These are phyloP conservation scores for Vitis cinerea DNA, from an alignment of 164 flowering plant genomes.

Conservation along the genomic window DNA sequence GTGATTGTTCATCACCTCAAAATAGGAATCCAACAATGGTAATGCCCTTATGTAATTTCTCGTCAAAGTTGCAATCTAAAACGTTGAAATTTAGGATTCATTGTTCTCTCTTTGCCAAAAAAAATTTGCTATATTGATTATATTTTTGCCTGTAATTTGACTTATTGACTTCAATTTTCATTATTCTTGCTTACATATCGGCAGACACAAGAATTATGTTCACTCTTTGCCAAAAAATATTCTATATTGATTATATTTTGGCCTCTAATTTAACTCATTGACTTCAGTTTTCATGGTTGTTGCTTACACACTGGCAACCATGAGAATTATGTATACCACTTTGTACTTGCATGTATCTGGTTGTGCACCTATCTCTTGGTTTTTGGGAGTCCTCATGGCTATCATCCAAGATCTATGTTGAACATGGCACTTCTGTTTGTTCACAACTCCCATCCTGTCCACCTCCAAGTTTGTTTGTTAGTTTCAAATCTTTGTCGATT, in stretches of 20 bases:
- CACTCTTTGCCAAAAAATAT: too few relatives aligned
- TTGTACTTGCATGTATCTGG: background rate
- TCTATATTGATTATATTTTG: too few relatives aligned
- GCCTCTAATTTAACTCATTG: too few relatives aligned
- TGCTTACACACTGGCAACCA: too few relatives aligned
- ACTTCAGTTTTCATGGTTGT: too few relatives aligned
- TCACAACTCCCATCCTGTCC: background rate
- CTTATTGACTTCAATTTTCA: background rate
- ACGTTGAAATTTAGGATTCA: background rate
- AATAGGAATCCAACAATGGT: too few relatives aligned
- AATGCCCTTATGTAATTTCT: too few relatives aligned
- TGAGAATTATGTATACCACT: background rate
- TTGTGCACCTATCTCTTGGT: background rate
- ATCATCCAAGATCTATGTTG: background rate
- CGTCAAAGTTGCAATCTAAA: too few relatives aligned
- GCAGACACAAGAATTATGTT: background rate
- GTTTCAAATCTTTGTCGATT: background rate
- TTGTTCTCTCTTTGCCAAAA: background rate
- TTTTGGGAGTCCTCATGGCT: background rate
- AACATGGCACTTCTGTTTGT: background rate
- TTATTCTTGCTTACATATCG: background rate
- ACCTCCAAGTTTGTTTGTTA: background rate
- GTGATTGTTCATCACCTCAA: too few relatives aligned
- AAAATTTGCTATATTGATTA: background rate
- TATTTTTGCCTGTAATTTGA: background rate